phyloP scores from a whole-genome alignment of 352 stramenopile species.

The Elongisporangium senticosum region DNA sequence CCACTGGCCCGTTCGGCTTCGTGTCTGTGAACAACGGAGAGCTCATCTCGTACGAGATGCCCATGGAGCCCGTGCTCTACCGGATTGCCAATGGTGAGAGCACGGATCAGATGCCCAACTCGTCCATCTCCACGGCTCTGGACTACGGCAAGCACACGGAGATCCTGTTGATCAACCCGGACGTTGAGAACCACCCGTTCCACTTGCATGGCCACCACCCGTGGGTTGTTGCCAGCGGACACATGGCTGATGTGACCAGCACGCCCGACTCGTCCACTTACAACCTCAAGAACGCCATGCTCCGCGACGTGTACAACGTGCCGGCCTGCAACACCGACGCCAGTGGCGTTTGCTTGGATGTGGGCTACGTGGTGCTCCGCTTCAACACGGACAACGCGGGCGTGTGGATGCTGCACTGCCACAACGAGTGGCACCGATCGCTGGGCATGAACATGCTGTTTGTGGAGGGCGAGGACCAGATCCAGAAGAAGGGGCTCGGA shows the following conservation, averaged over 20 bases:
- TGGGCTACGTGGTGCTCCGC: conserved; percentile 22
- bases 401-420: conserved; percentile 34
- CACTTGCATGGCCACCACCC: conserved; percentile 24
- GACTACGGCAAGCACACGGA: conserved; percentile 14
- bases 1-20: conserved; percentile 19
- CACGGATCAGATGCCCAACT: conserved; percentile 24
- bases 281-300: conserved; percentile 16
- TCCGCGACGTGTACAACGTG: conserved; percentile 23
- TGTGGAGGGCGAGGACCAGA: conserved; percentile 23
- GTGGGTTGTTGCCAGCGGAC: conserved; percentile 16
- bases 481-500: conserved; percentile 20
- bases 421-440: conserved; percentile 33
- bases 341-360: conserved; percentile 9
- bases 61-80: conserved; percentile 22
- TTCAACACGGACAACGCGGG: conserved; percentile 26
- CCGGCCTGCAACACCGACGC: conserved; percentile 14
- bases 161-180: conserved; percentile 21
- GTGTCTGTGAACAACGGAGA: conserved; percentile 15
- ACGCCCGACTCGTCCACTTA: conserved; percentile 6
- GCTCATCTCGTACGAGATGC: conserved; percentile 24
- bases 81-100: conserved; percentile 19
- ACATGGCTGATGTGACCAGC: conserved; percentile 10
- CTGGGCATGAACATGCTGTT: conserved; percentile 37
- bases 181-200: conserved; percentile 30
- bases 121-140: conserved; percentile 6